These are phyloP conservation scores for Thozetella sp. DNA, from an alignment of 495 filamentous ascomycete species.

Conservation along the genomic window DNA sequence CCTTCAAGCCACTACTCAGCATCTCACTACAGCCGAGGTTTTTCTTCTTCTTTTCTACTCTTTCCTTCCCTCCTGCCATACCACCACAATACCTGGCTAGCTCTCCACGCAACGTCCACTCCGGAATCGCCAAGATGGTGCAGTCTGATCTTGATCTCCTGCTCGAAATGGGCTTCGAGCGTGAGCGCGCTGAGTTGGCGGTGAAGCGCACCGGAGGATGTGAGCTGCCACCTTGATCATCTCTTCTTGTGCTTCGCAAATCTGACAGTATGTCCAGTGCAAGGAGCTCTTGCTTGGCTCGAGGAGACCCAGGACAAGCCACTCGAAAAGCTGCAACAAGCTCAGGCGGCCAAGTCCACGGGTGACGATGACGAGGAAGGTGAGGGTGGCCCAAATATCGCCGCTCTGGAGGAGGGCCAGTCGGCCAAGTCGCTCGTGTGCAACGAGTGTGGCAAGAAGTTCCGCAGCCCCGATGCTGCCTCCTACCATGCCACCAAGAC, in stretches of 20 bases:
- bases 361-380: slow-evolving; percentile 37
- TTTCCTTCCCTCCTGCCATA: too few species aligned
- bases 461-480: slow-evolving; percentile 76
- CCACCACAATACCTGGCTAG: not conserved
- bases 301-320: slow-evolving; percentile 84
- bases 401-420: slow-evolving; percentile 63
- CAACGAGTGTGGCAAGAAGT: slow-evolving; percentile 92
- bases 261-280: slow-evolving; percentile 54
- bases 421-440: slow-evolving; percentile 61
- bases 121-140: slow-evolving; percentile 52
- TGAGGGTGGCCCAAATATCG: slow-evolving; percentile 49
- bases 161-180: slow-evolving; percentile 94
- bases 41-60: too few species aligned
- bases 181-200: slow-evolving; percentile 76
- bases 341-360: slow-evolving; percentile 14
- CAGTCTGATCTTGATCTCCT: slow-evolving; percentile 76
- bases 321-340: slow-evolving; percentile 71
- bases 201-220: slow-evolving; percentile 75
- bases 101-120: not conserved
- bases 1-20: too few species aligned
- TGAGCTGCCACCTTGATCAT: slow-evolving; percentile 39
- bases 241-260: not conserved
- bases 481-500: slow-evolving; percentile 91
- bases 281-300: slow-evolving; percentile 91
- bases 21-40: too few species aligned